Evolutionary conservation across 2,329 filamentous ascomycete genomes (phyloP).

Genomic region (Colletotrichum shisoi): DNA sequence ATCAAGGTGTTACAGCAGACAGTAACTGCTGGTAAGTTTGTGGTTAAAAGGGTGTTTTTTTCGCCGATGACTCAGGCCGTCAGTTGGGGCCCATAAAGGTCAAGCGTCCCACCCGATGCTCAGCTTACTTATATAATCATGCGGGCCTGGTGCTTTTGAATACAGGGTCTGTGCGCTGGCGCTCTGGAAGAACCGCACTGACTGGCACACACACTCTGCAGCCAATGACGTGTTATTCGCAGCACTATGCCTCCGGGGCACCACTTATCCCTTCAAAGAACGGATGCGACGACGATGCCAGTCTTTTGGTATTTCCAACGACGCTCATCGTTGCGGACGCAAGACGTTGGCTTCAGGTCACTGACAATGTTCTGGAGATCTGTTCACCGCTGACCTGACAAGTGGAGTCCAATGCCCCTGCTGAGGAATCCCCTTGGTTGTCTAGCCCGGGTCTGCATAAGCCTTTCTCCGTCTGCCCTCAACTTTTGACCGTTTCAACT

Average conservation of each 20-base stretch:
- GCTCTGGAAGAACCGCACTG: not conserved
- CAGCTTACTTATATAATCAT: conserved; percentile 32
- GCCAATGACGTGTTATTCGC: conserved; percentile 35
- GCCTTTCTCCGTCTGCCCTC: not conserved
- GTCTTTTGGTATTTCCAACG: not conserved
- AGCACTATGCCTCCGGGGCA: conserved; percentile 15
- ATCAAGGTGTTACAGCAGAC: no score
- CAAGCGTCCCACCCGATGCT: conserved; percentile 31
- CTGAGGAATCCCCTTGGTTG: not conserved
- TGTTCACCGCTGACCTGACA: not conserved
- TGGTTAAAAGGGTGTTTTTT: no score
- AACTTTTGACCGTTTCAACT: not conserved
- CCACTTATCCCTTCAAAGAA: not conserved
- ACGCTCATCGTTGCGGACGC: not conserved
- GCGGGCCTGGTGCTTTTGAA: conserved; percentile 10
- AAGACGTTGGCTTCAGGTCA: not conserved
- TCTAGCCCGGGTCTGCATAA: not conserved
- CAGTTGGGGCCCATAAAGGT: no score
- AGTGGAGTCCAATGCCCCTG: not conserved
- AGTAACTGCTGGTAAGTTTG: no score
- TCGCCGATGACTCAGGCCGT: no score
- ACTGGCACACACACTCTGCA: not conserved
- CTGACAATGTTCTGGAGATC: not conserved
- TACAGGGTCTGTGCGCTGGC: conserved; percentile 4
- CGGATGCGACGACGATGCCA: not conserved